Conservation (phyloP, 2,329 filamentous ascomycete species). For the Apiospora pterosperma region DNA sequence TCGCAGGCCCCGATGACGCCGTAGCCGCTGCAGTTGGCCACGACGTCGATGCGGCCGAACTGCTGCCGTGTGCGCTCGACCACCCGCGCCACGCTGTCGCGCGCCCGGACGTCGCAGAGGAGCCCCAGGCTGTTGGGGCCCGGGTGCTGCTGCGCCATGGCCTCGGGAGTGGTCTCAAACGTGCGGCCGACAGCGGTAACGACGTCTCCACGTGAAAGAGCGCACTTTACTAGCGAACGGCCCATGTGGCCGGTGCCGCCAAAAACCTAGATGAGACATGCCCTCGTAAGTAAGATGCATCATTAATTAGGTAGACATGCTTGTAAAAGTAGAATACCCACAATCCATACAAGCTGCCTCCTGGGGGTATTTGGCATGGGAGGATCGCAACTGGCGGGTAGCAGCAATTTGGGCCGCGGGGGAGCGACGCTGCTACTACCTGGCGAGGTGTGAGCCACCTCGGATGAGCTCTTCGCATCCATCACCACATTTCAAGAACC, state of each 20-base stretch:
- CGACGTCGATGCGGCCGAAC: conserved; percentile 82
- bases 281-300: not conserved
- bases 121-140: conserved; percentile 64
- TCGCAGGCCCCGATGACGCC: conserved; percentile 94
- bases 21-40: conserved; percentile 93
- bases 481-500: not conserved
- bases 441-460: conserved; percentile 22
- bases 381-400: conserved; percentile 85
- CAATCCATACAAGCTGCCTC: conserved; percentile 84
- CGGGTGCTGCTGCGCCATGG: conserved; percentile 68
- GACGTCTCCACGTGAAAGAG: conserved; percentile 74
- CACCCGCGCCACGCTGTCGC: conserved; percentile 70
- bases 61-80: conserved; percentile 67
- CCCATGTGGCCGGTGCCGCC: conserved; percentile 98
- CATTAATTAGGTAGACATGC: not conserved
- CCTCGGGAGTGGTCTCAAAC: conserved; percentile 69
- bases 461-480: conserved; percentile 12
- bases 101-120: conserved; percentile 86
- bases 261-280: conserved; percentile 61
- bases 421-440: conserved; percentile 16
- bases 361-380: conserved; percentile 67
- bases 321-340: conserved; percentile 40
- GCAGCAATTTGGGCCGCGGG: conserved; percentile 37
- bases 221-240: conserved; percentile 79
- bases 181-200: conserved; percentile 84